Conservation (phyloP, 768 basidiomycete genomes). For the Tulasnella sp. region DNA sequence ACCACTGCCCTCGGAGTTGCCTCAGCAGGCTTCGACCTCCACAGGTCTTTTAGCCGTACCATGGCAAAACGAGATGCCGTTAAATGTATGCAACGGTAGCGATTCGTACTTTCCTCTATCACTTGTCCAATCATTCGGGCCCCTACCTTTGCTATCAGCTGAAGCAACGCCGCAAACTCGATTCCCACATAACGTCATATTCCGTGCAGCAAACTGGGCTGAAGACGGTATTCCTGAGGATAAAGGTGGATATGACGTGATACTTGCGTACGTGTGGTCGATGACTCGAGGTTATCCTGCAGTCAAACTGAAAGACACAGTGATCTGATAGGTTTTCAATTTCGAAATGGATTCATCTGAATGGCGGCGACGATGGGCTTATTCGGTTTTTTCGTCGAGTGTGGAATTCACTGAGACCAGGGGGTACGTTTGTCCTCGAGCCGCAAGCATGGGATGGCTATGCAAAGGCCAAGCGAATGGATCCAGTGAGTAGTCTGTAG, state of each 20-base stretch:
- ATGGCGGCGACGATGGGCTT: constrained; percentile 76
- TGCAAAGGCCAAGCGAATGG: constrained; percentile 71
- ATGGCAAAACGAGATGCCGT: no score
- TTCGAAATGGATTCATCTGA: constrained; percentile 91
- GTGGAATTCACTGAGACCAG: constrained; percentile 58
- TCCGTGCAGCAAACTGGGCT: constrained; percentile 78
- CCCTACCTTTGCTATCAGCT: constrained; percentile 58
- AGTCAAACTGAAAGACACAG: not conserved
- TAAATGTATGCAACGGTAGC: not conserved
- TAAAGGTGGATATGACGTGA: constrained; percentile 67
- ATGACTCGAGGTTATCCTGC: not conserved
- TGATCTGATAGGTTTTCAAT: constrained; percentile 66
- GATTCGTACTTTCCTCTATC: constrained; percentile 73
- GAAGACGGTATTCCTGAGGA: constrained; percentile 53
- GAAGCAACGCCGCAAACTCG: constrained; percentile 39
- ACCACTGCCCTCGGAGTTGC: not conserved
- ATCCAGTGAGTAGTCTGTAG: constrained; percentile 49
- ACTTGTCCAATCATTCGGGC: constrained; percentile 73
- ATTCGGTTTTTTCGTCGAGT: constrained; percentile 66
- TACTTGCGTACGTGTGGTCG: constrained; percentile 67
- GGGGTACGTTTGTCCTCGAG: constrained; percentile 70
- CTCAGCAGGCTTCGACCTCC: no score
- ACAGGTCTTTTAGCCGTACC: no score
- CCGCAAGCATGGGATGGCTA: constrained; percentile 88
- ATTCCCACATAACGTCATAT: constrained; percentile 82